Conservation (phyloP, 83 land plant species). For the Picea abies region DNA sequence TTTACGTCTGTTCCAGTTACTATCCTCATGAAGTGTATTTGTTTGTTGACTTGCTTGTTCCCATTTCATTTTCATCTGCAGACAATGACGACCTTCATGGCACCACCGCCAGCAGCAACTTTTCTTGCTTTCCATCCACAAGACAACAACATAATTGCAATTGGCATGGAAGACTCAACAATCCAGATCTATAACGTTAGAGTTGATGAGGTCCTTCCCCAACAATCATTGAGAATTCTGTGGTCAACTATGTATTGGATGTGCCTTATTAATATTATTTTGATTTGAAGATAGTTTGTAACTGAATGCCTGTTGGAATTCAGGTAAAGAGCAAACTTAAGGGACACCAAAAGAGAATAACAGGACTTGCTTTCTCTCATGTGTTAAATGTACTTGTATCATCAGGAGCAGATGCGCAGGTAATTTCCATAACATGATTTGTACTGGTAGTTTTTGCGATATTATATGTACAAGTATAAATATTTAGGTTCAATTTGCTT, state of each 20-base stretch:
- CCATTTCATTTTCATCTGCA: slow-evolving; percentile 18
- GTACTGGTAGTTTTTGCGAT: neutral
- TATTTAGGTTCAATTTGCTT: no score
- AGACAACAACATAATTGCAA: slow-evolving; percentile 84
- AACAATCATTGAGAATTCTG: neutral
- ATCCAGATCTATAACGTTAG: slow-evolving; percentile 78
- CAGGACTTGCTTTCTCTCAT: slow-evolving; percentile 91
- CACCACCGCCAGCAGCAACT: slow-evolving; percentile 84
- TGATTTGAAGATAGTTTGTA: neutral
- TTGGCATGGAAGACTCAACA: slow-evolving; percentile 84
- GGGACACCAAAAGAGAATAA: slow-evolving; percentile 82
- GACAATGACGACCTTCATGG: slow-evolving; percentile 91
- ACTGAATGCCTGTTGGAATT: slow-evolving; percentile 26
- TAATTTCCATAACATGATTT: slow-evolving; percentile 8
- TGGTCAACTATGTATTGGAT: neutral
- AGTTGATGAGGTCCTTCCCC: slow-evolving; percentile 61
- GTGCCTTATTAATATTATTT: neutral
- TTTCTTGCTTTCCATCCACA: slow-evolving; percentile 84
- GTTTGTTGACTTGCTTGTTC: neutral
- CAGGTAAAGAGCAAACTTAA: slow-evolving; percentile 89
- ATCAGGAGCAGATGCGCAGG: slow-evolving; percentile 97
- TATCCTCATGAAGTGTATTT: no score
- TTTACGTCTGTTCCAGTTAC: neutral
- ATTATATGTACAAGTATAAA: neutral
- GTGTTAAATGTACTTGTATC: slow-evolving; percentile 77